Conservation (phyloP, 228 moss, liverwort and hornwort species). For the Sphagnum fallax region DNA sequence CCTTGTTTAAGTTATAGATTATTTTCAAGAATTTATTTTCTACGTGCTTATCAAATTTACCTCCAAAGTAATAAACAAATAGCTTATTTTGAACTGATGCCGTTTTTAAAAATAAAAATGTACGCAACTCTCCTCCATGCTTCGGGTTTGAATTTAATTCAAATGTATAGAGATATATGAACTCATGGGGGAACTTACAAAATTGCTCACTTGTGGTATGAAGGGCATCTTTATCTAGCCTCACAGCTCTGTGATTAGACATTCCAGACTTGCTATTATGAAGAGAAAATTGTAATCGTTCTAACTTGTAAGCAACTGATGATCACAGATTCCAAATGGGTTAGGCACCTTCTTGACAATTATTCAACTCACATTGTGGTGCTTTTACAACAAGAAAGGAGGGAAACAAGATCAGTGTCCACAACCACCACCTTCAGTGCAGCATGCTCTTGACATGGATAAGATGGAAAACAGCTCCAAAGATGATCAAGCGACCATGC, state of each 20-base stretch:
- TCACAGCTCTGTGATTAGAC: not conserved
- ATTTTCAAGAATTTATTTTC: too few relatives aligned
- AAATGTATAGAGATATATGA: too few relatives aligned
- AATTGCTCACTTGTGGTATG: not conserved
- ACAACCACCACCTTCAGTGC: constrained; percentile 3
- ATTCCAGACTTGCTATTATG: not conserved
- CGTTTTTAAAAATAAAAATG: too few relatives aligned
- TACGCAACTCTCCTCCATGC: too few relatives aligned
- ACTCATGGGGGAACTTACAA: too few relatives aligned
- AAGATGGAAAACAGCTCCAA: not conserved
- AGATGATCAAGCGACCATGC: too few relatives aligned
- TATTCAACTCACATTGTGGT: constrained; percentile 26
- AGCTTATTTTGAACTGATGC: too few relatives aligned
- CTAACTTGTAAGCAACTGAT: not conserved
- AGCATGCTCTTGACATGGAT: constrained; percentile 14
- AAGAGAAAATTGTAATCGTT: too few relatives aligned
- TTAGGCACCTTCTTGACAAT: constrained; percentile 26
- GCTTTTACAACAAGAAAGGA: constrained; percentile 29
- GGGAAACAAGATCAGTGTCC: constrained; percentile 2
- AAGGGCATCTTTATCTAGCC: not conserved
- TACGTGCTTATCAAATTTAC: too few relatives aligned
- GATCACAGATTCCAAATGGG: constrained; percentile 41
- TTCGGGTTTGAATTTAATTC: too few relatives aligned
- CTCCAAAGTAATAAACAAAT: too few relatives aligned
- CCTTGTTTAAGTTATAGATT: too few relatives aligned